phyloP scores from a whole-genome alignment of 2,329 filamentous ascomycete genomes.

The Colletotrichum navitas region DNA sequence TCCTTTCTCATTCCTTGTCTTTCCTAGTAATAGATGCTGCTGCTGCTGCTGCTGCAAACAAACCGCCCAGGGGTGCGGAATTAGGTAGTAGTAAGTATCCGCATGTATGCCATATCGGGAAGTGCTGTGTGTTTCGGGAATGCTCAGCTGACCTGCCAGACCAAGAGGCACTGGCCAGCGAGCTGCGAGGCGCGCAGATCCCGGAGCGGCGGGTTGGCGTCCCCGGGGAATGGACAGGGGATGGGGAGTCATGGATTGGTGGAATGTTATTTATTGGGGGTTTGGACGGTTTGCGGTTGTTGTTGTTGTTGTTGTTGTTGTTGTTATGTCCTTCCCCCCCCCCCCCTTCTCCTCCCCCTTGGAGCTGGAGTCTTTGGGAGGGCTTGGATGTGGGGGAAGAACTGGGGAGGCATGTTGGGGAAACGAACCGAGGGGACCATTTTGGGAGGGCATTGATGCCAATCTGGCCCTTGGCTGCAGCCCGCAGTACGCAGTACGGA shows the following conservation, averaged over 20 bases:
- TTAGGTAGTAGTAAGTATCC: too few relatives aligned
- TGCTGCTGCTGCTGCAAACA: not conserved
- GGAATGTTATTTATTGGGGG: not conserved
- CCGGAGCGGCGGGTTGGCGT: not conserved
- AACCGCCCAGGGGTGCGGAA: not conserved
- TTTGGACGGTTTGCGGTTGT: not conserved
- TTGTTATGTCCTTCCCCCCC: not conserved
- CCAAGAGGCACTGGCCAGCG: not conserved
- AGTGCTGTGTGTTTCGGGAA: conserved; percentile 17
- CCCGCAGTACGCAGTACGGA: conserved; percentile 6
- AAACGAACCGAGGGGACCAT: not conserved
- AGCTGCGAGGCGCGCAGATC: not conserved
- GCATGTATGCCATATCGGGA: not conserved
- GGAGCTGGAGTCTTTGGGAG: not conserved
- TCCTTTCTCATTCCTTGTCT: not conserved
- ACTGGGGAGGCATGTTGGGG: not conserved
- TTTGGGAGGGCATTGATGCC: not conserved
- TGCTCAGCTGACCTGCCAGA: conserved; percentile 30
- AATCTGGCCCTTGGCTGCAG: conserved; percentile 9
- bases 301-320: not conserved
- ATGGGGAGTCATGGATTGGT: not conserved
- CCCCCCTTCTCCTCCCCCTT: too few relatives aligned
- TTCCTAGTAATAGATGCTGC: too few relatives aligned
- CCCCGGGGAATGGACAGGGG: not conserved
- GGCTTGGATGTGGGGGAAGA: not conserved